Evolutionary conservation across 2,329 filamentous ascomycete species (phyloP), one percentile per base, ranked within the genome.

Genomic region (Verticillium klebahnii): DNA sequence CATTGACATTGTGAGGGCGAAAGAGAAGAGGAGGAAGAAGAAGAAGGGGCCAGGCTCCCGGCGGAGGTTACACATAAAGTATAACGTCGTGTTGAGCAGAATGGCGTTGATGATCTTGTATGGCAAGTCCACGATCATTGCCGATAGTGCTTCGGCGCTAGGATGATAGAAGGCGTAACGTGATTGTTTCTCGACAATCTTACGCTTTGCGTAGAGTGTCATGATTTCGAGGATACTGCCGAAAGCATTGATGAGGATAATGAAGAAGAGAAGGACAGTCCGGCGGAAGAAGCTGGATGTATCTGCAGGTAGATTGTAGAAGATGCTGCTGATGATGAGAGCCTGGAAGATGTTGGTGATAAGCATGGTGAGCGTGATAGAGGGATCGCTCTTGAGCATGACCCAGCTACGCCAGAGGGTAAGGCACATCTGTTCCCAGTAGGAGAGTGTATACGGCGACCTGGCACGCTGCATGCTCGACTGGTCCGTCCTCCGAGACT

Each of bases 301-400:
- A 32, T 91, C 76, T 64, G 90, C 85, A 9, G 40, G 40, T 19
- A 50, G 17, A 9, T 50, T 23, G 68, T 92, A 91, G 75, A 95
- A 95, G 19, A 95, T 80, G 2, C 88, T 91, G 1, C 90, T 89
- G 60, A 93, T 88, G 64, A 96, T 91, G 11, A 96, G 80, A 5
- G 74, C 79, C 34, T 36, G 34, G 34, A 36, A 36, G 34, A 36
- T 36, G 71, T 91, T 91, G 62, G 88, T 83, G 62, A 94, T 75
- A 68, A 93, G 90, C 71, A 92, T 92, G 74, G 92, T 90, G 63
- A 90, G 82, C 67, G 93, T 95, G 50, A 90, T 94, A 72, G 87
- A 87, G 63, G 83, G 88, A 73, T 96, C 90, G 45, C 91, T 90
- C 70, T 85, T 83, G 32, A 93, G 84, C 34, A 96, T 82, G 89